Evolutionary conservation across 2,329 filamentous ascomycete species (phyloP).

Genomic region (Fusarium burgessii): DNA sequence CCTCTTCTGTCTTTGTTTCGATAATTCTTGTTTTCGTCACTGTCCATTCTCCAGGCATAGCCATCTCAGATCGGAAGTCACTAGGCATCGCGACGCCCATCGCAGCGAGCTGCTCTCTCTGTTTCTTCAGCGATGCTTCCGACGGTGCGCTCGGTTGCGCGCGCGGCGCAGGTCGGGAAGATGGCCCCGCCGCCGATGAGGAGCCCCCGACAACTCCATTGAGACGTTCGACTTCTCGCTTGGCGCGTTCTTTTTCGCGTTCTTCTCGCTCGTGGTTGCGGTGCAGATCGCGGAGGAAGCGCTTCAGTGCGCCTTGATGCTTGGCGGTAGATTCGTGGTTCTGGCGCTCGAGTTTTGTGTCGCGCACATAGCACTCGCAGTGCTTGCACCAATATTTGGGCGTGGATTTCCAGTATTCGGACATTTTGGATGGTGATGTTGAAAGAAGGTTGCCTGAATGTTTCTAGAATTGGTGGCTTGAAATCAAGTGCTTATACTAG

Average conservation of each 20-base stretch:
- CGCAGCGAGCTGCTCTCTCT: constrained; percentile 87
- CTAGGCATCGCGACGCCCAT: constrained; percentile 89
- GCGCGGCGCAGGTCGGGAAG: constrained; percentile 29
- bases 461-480: constrained; percentile 4
- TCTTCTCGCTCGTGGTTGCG: constrained; percentile 83
- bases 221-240: constrained; percentile 85
- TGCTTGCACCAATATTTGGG: constrained; percentile 99
- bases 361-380: constrained; percentile 89
- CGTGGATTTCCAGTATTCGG: constrained; percentile 99
- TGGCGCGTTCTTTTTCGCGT: constrained; percentile 84
- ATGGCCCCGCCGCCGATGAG: constrained; percentile 49
- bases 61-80: constrained; percentile 82
- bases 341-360: constrained; percentile 88
- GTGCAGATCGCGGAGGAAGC: constrained; percentile 90
- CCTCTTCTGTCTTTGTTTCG: constrained; percentile 58
- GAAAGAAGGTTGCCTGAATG: neutral
- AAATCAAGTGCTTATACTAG: constrained; percentile 33
- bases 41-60: constrained; percentile 90
- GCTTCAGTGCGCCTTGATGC: constrained; percentile 88
- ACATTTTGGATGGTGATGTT: constrained; percentile 67
- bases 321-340: constrained; percentile 90
- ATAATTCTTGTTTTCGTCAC: constrained; percentile 73
- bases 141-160: constrained; percentile 42
- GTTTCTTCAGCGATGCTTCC: constrained; percentile 78
- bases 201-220: constrained; percentile 76